These are phyloP conservation scores for Pichia inconspicua DNA, from an alignment of 1,139 yeast species.

Conservation along the genomic window DNA sequence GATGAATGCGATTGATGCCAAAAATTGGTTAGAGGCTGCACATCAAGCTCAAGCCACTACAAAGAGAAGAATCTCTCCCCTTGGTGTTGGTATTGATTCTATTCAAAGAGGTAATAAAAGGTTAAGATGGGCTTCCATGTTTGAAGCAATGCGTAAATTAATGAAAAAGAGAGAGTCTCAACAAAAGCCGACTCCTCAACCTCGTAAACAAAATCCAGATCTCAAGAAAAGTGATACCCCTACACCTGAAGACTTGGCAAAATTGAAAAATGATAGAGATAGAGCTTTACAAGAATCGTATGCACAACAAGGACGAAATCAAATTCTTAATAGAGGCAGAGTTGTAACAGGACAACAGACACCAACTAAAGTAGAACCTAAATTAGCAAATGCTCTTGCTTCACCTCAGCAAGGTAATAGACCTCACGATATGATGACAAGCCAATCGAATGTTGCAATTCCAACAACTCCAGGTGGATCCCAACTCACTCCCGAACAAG, in stretches of 20 bases:
- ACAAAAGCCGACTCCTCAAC: constrained; percentile 43
- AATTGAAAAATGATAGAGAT: constrained; percentile 77
- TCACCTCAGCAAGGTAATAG: constrained; percentile 6
- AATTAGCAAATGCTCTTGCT: constrained; percentile 6
- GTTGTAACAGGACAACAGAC: constrained; percentile 33
- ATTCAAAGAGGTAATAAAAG: constrained; percentile 88
- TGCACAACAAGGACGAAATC: constrained; percentile 21
- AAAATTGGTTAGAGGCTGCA: constrained; percentile 87
- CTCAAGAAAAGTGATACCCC: constrained; percentile 39
- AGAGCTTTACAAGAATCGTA: constrained; percentile 72
- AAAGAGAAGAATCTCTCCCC: constrained; percentile 79
- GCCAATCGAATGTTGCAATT: constrained; percentile 1
- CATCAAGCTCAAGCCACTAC: constrained; percentile 82
- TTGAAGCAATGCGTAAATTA: constrained; percentile 87
- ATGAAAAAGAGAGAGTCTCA: constrained; percentile 80
- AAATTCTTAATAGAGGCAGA: constrained; percentile 18
- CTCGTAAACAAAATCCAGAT: constrained; percentile 31
- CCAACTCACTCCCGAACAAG: constrained; percentile 47
- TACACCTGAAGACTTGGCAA: constrained; percentile 76
- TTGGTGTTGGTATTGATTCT: constrained; percentile 86
- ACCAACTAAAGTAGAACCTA: constrained; percentile 4
- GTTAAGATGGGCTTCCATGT: constrained; percentile 92
- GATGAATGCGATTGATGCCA: constrained; percentile 73
- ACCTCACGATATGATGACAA: neutral
- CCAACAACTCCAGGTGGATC: constrained; percentile 47